Base-by-base conservation (phyloP, 306 rosid genomes). In the Castanospermum australe region DNA sequence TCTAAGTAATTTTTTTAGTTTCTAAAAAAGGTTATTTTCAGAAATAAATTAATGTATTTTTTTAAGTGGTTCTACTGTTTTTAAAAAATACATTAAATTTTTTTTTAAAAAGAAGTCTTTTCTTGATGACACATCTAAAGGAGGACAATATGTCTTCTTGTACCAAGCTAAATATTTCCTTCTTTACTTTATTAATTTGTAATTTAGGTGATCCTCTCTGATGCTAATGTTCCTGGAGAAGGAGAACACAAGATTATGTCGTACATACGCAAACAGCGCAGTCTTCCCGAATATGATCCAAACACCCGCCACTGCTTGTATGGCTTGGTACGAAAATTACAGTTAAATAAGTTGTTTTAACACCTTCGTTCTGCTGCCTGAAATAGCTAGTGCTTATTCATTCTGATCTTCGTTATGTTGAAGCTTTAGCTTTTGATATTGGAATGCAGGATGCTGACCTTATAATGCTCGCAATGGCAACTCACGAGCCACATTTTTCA, bases 221-320 rank as follows among this genome's bases (percentile, higher is more conserved):
- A 89, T 79, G 76, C 92, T n/a, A 90, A 82, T 82, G 91, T 84
- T 79, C 90, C 93, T 8, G 97, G 93, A 0, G 93, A 88, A 82
- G 97, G 93, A 2, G 97, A 89, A 33, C 97, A 89, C 38, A 91
- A 91, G 51, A 72, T 91, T 0, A 84, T 88, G 76, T 65, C 86
- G 0, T 89, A 73, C 60, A 77, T 91, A 10, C 79, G 92, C 0
- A 45, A 36, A 11, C 90, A 88, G 44, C 85, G 92, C 3, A 45
- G 15, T 8, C 81, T 84, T 20, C 62, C 81, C 5, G 69, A 17
- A 0, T 86, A 87, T 51, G 30, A 89, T 86, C 91, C 93, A 5
- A 88, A 86, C 20, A 88, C 89, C 0, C 66, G 55, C 1, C 97
- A 91, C 36, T 89, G 93, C 75, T 5, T 89, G n/a, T 86, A 91